A percentile compares a stretch with the other conserved stretches of the same genome.
These are phyloP conservation scores for Alternaria longipes DNA, from an alignment of 2,329 filamentous ascomycete genomes.

Conservation along the genomic window DNA sequence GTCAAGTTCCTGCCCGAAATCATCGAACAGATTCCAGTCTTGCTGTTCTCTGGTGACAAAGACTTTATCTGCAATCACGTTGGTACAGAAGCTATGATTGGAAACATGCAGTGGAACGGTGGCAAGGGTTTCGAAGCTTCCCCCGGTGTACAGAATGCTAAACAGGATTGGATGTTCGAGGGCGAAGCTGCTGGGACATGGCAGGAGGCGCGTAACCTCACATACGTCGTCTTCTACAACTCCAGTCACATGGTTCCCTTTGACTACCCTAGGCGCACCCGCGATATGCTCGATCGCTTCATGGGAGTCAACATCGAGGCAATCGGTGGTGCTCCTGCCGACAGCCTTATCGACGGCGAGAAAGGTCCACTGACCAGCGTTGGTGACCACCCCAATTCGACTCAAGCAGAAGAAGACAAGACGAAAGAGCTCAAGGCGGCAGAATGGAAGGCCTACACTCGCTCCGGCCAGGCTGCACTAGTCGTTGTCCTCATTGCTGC, in stretches of 20 bases:
- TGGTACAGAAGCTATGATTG: constrained; percentile 90
- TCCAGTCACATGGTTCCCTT: constrained; percentile 98
- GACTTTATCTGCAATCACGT: constrained; percentile 98
- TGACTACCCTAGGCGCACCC: constrained; percentile 83
- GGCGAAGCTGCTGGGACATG: constrained; percentile 88
- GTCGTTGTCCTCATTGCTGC: constrained; percentile 81
- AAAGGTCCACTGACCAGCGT: constrained; percentile 81
- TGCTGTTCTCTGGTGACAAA: constrained; percentile 92
- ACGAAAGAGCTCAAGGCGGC: constrained; percentile 80
- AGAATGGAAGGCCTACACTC: constrained; percentile 88
- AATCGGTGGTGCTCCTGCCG: constrained; percentile 81
- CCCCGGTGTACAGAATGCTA: constrained; percentile 89
- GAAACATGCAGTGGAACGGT: constrained; percentile 90
- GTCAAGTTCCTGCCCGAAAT: constrained; percentile 79
- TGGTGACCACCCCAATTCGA: constrained; percentile 75
- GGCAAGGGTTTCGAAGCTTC: constrained; percentile 89
- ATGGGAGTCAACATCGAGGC: constrained; percentile 90
- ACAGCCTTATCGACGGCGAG: constrained; percentile 85
- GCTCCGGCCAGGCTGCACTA: constrained; percentile 85
- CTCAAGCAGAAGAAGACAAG: constrained; percentile 71
- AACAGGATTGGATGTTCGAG: constrained; percentile 93
- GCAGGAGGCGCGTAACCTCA: constrained; percentile 93
- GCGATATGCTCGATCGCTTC: constrained; percentile 98
- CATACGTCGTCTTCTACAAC: constrained; percentile 95
- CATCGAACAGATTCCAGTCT: constrained; percentile 77